Conservation (phyloP, 495 filamentous ascomycete species). For the Entonaema liquescens region DNA sequence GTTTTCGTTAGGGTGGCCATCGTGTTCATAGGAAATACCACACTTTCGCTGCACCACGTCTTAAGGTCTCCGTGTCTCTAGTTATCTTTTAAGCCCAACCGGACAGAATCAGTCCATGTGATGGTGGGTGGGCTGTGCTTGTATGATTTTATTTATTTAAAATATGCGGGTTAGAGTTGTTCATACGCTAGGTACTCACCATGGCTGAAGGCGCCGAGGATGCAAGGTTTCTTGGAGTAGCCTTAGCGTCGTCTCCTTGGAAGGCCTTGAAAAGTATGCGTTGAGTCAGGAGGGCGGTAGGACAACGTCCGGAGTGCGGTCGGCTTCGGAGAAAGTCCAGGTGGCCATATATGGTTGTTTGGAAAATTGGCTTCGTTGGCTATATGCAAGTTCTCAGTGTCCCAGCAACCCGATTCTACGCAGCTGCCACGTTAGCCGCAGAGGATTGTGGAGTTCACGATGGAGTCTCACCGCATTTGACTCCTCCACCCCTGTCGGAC, state of each 20-base stretch:
- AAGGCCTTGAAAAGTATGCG: too few species aligned
- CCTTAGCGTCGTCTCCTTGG: background rate
- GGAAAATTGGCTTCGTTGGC: slow-evolving; percentile 4
- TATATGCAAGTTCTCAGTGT: slow-evolving; percentile 3
- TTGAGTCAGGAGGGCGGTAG: background rate
- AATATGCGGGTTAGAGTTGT: slow-evolving; percentile 1
- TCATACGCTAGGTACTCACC: background rate
- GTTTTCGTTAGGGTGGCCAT: slow-evolving; percentile 11
- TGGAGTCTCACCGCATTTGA: background rate
- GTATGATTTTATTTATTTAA: background rate
- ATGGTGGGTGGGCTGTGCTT: background rate
- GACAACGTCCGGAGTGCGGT: background rate
- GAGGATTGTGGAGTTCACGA: slow-evolving; percentile 4
- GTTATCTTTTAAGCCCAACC: background rate
- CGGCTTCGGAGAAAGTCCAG: background rate
- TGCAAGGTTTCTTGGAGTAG: slow-evolving; percentile 2
- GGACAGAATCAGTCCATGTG: background rate
- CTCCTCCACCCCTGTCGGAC: background rate
- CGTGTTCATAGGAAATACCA: slow-evolving; percentile 29
- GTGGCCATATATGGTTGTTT: background rate
- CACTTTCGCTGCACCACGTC: background rate
- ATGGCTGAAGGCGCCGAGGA: background rate
- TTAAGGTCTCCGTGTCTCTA: background rate
- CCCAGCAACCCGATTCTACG: background rate
- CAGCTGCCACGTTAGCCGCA: slow-evolving; percentile 5